A percentile compares a stretch with the other conserved stretches of the same genome.
Conservation (phyloP, 2,329 filamentous ascomycete species). For the Trichoderma lentiforme region DNA sequence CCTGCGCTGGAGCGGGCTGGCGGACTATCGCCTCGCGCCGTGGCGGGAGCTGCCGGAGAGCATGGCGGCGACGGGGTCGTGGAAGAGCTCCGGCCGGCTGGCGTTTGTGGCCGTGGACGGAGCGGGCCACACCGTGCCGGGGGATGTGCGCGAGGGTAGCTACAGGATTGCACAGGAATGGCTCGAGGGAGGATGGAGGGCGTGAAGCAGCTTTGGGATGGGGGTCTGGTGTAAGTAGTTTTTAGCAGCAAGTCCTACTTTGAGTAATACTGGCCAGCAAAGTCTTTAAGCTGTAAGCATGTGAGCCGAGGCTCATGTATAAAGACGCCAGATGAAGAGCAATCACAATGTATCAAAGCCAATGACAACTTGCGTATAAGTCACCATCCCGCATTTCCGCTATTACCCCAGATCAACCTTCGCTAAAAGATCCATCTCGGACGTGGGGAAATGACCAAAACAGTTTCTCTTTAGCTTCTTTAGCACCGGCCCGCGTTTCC, state of each 20-base stretch:
- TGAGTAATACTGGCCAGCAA: no score
- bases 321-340: not conserved
- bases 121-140: slow-evolving; percentile 25
- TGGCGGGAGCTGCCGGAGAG: slow-evolving; percentile 19
- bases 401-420: not conserved
- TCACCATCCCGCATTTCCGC: not conserved
- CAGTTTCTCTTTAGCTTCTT: not conserved
- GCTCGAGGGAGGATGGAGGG: slow-evolving; percentile 20
- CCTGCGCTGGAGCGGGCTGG: slow-evolving; percentile 43
- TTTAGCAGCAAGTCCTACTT: not conserved
- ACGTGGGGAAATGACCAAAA: slow-evolving; percentile 1
- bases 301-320: not conserved
- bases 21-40: slow-evolving; percentile 37
- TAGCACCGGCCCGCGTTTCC: not conserved
- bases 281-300: not conserved
- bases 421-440: not conserved
- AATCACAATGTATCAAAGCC: not conserved
- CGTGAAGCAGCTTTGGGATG: not conserved
- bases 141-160: slow-evolving; percentile 20
- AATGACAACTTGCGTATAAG: not conserved
- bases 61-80: slow-evolving; percentile 17
- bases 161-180: slow-evolving; percentile 24
- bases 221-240: not conserved
- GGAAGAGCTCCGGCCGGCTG: slow-evolving; percentile 24
- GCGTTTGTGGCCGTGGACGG: slow-evolving; percentile 24